A percentile compares a stretch with the other conserved stretches of the same genome.
These are phyloP conservation scores for Schizophyllum commune DNA, from an alignment of 1,284 basidiomycete species.

Conservation along the genomic window DNA sequence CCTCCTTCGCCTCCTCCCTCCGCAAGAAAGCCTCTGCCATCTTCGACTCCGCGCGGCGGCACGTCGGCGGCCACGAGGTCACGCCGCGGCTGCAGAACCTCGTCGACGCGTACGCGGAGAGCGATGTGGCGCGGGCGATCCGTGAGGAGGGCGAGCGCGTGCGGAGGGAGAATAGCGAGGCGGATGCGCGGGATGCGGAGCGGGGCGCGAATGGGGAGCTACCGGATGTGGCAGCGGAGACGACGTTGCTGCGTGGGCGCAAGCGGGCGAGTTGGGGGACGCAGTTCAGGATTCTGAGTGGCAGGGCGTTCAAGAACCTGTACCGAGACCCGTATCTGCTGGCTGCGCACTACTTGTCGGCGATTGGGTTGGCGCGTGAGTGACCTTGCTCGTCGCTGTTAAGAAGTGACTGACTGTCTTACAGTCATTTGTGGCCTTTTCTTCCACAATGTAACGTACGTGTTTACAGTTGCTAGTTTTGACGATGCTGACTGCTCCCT, in stretches of 20 bases:
- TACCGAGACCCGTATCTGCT: slow-evolving; percentile 91
- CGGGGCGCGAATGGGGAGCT: slow-evolving; percentile 33
- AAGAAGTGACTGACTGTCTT: slow-evolving; percentile 3
- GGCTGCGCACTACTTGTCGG: slow-evolving; percentile 83
- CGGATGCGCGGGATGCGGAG: slow-evolving; percentile 14
- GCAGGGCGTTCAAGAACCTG: slow-evolving; percentile 96
- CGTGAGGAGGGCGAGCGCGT: slow-evolving; percentile 56
- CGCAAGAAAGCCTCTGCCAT: slow-evolving; percentile 74
- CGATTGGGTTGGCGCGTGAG: slow-evolving; percentile 77
- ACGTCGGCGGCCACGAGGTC: slow-evolving; percentile 20
- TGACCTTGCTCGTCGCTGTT: slow-evolving; percentile 12
- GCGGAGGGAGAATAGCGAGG: slow-evolving; percentile 19
- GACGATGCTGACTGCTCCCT: slow-evolving; percentile 11
- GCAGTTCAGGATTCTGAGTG: slow-evolving; percentile 90
- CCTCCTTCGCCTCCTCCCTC: slow-evolving; percentile 43
- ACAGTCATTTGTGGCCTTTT: slow-evolving; percentile 77
- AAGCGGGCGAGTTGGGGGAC: slow-evolving; percentile 81
- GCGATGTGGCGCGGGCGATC: slow-evolving; percentile 59
- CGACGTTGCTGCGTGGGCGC: slow-evolving; percentile 63
- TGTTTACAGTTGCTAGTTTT: slow-evolving; percentile 11
- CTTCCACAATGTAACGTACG: slow-evolving; percentile 69
- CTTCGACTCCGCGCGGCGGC: slow-evolving; percentile 36
- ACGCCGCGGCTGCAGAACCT: slow-evolving; percentile 69
- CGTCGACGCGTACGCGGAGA: slow-evolving; percentile 64
- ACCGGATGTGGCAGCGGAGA: slow-evolving; percentile 61